A percentile compares a stretch with the other conserved stretches of the same genome.
Conservation (phyloP, 257 asterid genomes). For the Solanum rostratum region DNA sequence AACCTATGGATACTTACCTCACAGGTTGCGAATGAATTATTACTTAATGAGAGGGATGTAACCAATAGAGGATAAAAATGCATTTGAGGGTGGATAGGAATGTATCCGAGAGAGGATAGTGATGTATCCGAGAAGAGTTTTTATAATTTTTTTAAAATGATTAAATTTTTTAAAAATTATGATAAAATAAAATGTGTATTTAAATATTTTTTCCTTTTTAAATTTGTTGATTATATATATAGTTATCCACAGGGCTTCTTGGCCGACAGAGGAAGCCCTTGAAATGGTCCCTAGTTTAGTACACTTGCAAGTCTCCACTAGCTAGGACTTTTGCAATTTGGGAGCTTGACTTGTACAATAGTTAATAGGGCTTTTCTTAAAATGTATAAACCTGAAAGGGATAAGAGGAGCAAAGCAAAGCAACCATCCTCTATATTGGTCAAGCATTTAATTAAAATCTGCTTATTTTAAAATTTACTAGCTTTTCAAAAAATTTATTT, state of each 20-base stretch:
- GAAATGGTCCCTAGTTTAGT: not conserved
- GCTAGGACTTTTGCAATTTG: not conserved
- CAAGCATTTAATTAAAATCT: not conserved
- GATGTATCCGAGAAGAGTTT: no score
- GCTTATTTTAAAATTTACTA: not conserved
- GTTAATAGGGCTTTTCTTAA: not conserved
- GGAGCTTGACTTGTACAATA: not conserved
- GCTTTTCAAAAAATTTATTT: not conserved
- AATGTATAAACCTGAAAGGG: not conserved
- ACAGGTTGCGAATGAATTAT: no score
- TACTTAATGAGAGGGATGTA: no score
- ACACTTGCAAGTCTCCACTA: not conserved
- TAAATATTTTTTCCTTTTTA: no score
- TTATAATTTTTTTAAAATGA: no score
- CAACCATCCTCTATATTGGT: not conserved
- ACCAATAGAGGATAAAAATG: no score
- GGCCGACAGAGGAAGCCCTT: not conserved
- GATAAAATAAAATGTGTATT: no score
- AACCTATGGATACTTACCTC: no score
- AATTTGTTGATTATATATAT: no score
- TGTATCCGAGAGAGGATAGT: no score
- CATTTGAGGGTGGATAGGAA: no score
- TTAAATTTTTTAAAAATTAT: no score
- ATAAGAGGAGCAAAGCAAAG: not conserved
- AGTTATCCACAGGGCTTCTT: not conserved